Conservation (phyloP, 495 filamentous ascomycete genomes). For the Antarctomyces pellizariae region DNA sequence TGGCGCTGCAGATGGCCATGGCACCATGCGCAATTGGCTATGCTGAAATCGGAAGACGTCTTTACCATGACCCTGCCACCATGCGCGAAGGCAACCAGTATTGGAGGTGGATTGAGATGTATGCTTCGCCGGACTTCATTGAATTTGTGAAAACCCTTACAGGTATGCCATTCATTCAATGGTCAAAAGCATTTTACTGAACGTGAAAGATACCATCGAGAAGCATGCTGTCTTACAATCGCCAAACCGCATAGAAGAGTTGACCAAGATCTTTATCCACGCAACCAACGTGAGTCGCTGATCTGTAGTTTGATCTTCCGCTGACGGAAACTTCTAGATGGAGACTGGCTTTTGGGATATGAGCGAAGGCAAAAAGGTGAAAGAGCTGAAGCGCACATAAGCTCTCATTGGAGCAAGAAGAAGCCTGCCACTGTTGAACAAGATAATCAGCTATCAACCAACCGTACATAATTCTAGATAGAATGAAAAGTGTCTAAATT, state of each 20-base stretch:
- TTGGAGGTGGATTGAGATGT: conserved; percentile 78
- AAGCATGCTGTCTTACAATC: conserved; percentile 44
- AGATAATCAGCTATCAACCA: too few relatives aligned
- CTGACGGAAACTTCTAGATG: conserved; percentile 28
- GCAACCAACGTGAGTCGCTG: conserved; percentile 41
- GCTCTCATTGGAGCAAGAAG: conserved; percentile 8
- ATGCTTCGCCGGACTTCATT: conserved; percentile 53
- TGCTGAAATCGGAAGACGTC: conserved; percentile 42
- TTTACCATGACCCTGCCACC: conserved; percentile 31
- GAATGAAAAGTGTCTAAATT: too few relatives aligned
- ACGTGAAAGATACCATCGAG: conserved; percentile 38
- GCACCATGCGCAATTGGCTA: conserved; percentile 79
- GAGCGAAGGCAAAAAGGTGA: conserved; percentile 29
- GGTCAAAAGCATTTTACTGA: too few relatives aligned
- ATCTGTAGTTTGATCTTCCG: conserved; percentile 2
- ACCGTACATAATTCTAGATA: too few relatives aligned
- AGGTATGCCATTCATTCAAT: conserved; percentile 22
- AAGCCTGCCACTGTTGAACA: conserved; percentile 11
- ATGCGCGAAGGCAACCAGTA: conserved; percentile 49
- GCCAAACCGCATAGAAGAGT: conserved; percentile 49
- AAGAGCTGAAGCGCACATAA: too few relatives aligned
- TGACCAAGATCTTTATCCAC: conserved; percentile 63
- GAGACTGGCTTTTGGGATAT: conserved; percentile 82
- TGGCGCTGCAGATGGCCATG: conserved; percentile 60
- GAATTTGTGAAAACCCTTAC: conserved; percentile 42